Evolutionary conservation across 2,329 filamentous ascomycete genomes (phyloP).

Genomic region (Talaromyces verruculosus): DNA sequence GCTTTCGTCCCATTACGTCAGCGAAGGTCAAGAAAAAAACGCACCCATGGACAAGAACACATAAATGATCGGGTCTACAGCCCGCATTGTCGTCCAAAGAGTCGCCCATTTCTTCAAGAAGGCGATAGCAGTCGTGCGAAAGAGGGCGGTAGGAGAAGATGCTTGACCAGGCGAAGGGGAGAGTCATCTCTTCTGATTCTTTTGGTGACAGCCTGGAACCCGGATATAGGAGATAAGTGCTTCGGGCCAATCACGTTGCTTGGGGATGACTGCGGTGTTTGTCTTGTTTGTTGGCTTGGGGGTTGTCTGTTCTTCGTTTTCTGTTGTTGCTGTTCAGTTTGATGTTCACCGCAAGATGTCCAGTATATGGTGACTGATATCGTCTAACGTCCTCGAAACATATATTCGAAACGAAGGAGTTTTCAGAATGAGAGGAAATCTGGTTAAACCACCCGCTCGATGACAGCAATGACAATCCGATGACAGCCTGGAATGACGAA

Average conservation of each 20-base stretch:
- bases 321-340: too few relatives aligned
- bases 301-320: background rate
- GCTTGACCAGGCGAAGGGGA: conserved; percentile 13
- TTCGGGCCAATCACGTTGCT: conserved; percentile 15
- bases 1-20: background rate
- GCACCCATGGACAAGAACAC: conserved; percentile 63
- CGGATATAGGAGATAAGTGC: conserved; percentile 4
- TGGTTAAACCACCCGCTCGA: background rate
- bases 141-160: conserved; percentile 10
- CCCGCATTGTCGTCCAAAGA: conserved; percentile 14
- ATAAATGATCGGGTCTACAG: conserved; percentile 53
- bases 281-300: background rate
- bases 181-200: background rate
- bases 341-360: background rate
- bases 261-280: background rate
- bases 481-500: background rate
- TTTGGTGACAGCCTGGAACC: background rate
- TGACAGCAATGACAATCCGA: background rate
- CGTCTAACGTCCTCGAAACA: background rate
- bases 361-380: background rate
- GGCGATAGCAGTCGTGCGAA: background rate
- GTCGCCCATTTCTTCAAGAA: conserved; percentile 23
- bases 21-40: conserved; percentile 23
- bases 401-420: background rate
- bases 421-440: background rate